Evolutionary conservation across 768 basidiomycete species (phyloP).

Genomic region (Leucocoprinus birnbaumii): DNA sequence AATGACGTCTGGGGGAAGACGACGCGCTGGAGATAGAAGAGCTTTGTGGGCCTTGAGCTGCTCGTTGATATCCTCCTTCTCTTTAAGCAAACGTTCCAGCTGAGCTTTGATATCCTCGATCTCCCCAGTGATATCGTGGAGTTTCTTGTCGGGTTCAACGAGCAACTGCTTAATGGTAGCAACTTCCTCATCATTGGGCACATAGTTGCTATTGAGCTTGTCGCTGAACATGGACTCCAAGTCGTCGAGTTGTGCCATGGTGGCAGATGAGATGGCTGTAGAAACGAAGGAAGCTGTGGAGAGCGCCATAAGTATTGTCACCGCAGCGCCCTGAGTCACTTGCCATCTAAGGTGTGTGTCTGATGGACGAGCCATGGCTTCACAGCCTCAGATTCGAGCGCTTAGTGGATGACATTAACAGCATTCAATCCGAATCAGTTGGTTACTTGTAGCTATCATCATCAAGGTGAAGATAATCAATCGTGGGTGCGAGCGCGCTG

Average conservation of each 20-base stretch:
- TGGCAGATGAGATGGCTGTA: not conserved
- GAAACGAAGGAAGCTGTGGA: not conserved
- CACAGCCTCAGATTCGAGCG: no score
- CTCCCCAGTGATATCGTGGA: slow-evolving; percentile 7
- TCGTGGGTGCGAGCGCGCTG: no score
- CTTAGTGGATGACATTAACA: no score
- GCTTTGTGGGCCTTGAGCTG: slow-evolving; percentile 11
- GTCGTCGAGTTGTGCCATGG: slow-evolving; percentile 4
- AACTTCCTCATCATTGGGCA: slow-evolving; percentile 11
- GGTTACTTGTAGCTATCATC: no score
- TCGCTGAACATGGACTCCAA: slow-evolving; percentile 13
- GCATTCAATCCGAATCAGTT: no score
- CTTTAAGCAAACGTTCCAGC: slow-evolving; percentile 3
- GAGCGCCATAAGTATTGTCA: not conserved
- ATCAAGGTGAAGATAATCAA: no score
- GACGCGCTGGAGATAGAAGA: slow-evolving; percentile 16
- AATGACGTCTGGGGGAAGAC: slow-evolving; percentile 17
- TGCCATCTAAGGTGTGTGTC: not conserved
- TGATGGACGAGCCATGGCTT: no score
- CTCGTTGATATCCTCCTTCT: slow-evolving; percentile 1
- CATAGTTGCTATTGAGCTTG: slow-evolving; percentile 12
- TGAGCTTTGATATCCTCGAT: slow-evolving; percentile 5
- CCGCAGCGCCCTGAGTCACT: not conserved
- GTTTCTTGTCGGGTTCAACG: slow-evolving; percentile 6
- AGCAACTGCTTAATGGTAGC: slow-evolving; percentile 8